phyloP scores from a whole-genome alignment of 2,329 filamentous ascomycete genomes.

The Claviceps monticola region DNA sequence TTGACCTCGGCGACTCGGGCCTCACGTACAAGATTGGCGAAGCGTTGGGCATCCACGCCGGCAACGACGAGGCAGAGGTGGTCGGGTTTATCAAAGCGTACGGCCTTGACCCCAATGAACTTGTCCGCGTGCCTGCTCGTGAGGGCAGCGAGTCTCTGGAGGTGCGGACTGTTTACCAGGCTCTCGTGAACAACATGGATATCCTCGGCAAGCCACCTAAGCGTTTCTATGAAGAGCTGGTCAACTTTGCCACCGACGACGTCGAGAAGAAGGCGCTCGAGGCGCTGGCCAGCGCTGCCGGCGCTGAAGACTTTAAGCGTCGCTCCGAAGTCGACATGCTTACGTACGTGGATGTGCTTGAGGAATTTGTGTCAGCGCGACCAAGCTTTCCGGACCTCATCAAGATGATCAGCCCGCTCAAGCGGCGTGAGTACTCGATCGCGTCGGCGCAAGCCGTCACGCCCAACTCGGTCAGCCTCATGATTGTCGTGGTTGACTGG shows the following conservation, averaged over 20 bases:
- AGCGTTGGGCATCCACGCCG: conserved; percentile 87
- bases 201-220: conserved; percentile 95
- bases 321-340: conserved; percentile 81
- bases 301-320: conserved; percentile 81
- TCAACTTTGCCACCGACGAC: conserved; percentile 73
- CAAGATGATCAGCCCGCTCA: conserved; percentile 78
- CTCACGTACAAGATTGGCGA: conserved; percentile 96
- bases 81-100: conserved; percentile 82
- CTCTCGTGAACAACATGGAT: conserved; percentile 82
- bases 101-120: conserved; percentile 63
- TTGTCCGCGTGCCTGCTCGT: conserved; percentile 84
- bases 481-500: conserved; percentile 97
- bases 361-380: conserved; percentile 81
- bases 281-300: conserved; percentile 62
- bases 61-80: conserved; percentile 74
- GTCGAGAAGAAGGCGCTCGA: conserved; percentile 69
- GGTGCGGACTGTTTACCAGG: conserved; percentile 85
- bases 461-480: conserved; percentile 75
- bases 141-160: conserved; percentile 64
- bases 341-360: conserved; percentile 80
- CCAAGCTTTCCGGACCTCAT: conserved; percentile 80
- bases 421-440: conserved; percentile 97
- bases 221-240: conserved; percentile 88
- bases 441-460: conserved; percentile 93
- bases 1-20: conserved; percentile 81